These are phyloP conservation scores for Citeromyces matritensis DNA, from an alignment of 805 yeast species.

Conservation along the genomic window DNA sequence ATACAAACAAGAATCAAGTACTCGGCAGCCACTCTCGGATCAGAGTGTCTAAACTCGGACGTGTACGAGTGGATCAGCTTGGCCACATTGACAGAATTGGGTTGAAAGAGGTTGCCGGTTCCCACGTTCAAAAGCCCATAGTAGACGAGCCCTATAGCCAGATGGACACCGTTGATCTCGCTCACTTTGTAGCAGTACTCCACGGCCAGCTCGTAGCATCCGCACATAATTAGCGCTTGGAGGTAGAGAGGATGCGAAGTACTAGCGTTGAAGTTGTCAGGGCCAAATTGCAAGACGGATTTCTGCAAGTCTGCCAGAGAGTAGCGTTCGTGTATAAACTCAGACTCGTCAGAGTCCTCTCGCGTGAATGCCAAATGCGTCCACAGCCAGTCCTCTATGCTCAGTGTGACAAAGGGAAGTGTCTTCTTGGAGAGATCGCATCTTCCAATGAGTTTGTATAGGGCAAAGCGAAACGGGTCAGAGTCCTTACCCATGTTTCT, in stretches of 20 bases:
- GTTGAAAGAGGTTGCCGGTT: background rate
- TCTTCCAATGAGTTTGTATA: slow-evolving; percentile 86
- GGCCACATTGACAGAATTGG: slow-evolving; percentile 26
- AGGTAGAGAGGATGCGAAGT: slow-evolving; percentile 57
- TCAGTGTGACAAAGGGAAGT: slow-evolving; percentile 52
- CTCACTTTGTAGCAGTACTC: slow-evolving; percentile 43
- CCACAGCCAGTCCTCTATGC: slow-evolving; percentile 97
- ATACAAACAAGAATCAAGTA: slow-evolving; percentile 63
- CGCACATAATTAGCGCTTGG: slow-evolving; percentile 59
- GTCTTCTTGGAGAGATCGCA: slow-evolving; percentile 58
- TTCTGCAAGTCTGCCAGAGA: slow-evolving; percentile 62
- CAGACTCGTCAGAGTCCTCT: slow-evolving; percentile 30
- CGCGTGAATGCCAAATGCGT: slow-evolving; percentile 67
- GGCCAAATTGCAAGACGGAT: slow-evolving; percentile 56
- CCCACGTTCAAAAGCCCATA: slow-evolving; percentile 47
- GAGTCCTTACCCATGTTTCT: slow-evolving; percentile 47
- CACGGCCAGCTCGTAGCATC: slow-evolving; percentile 71
- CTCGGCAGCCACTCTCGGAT: slow-evolving; percentile 87
- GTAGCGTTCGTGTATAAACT: slow-evolving; percentile 55
- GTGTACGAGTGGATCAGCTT: slow-evolving; percentile 69
- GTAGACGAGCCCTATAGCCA: slow-evolving; percentile 68
- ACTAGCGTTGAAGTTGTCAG: slow-evolving; percentile 51
- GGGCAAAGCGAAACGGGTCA: slow-evolving; percentile 85
- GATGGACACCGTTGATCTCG: slow-evolving; percentile 81
- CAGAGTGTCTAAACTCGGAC: slow-evolving; percentile 67